Conservation (phyloP, 1,139 yeast genomes). For the Taphrina deformans region DNA sequence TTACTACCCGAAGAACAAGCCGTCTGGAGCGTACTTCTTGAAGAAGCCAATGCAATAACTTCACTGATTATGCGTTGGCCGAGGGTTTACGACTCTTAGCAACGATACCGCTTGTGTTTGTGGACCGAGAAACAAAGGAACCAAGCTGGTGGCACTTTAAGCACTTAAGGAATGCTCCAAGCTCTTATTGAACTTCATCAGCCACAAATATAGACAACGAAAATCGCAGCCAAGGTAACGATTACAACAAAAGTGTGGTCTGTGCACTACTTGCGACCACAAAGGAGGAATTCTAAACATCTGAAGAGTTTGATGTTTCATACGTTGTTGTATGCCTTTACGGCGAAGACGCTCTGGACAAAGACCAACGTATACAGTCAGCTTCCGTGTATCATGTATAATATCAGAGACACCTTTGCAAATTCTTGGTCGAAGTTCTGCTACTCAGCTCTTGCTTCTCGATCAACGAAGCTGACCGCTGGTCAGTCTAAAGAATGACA, state of each 20-base stretch:
- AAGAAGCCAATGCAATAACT: constrained; percentile 16
- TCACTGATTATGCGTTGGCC: too few relatives aligned
- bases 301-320: not conserved
- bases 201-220: not conserved
- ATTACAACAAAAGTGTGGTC: not conserved
- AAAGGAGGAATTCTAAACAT: not conserved
- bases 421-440: too few relatives aligned
- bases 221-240: not conserved
- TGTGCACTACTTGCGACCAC: constrained; percentile 5
- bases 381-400: not conserved
- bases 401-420: too few relatives aligned
- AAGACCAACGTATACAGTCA: not conserved
- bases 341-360: not conserved
- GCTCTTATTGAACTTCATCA: not conserved
- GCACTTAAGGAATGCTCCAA: not conserved
- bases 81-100: too few relatives aligned
- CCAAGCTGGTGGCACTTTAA: not conserved
- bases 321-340: not conserved
- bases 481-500: not conserved
- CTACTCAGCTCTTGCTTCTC: not conserved
- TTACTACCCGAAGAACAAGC: constrained; percentile 26
- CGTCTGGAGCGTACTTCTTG: constrained; percentile 20
- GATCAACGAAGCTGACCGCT: not conserved
- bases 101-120: too few relatives aligned
- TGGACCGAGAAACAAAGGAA: not conserved